Base-by-base conservation (phyloP, 331 rosid species). In the Rosa hybrid region DNA sequence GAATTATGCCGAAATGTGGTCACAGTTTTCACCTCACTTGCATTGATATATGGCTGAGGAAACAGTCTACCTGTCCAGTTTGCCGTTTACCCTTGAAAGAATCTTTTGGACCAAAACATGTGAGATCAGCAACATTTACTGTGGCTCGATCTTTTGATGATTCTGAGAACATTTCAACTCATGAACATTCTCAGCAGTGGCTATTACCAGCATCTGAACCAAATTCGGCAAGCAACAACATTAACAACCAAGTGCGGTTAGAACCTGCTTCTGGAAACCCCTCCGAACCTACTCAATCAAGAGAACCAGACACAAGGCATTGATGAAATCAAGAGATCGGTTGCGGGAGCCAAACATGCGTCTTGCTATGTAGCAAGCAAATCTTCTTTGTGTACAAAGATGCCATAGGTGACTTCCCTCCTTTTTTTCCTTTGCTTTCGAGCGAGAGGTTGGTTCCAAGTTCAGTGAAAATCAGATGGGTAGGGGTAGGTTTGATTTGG, bases 1-100 rank as follows among this genome's bases (percentile, higher is more conserved):
- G 99, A 62, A 92, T 92, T 77, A 92, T 95, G 91, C 99, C 99
- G 1, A 88, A 93, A 81, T 95, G 99, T 84, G 94, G 97, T 63
- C 99, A 95, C 87, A 89, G 76, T 60, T 95, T 92, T 80, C 99
- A 95, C 80, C 98, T 92, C 79, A 83, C 90, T 76, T 95, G 99
- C 88, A 95, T 95, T 77, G 98, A 95, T 77, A 81, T 80, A 18
- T 95, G 99, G 99, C 87, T 95, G 60, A 89, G 92, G 81, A 95
- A 90, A 78, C 97, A 93, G 77, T 85, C 98, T 5, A 92, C 99
- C 4, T 95, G 99, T 77, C 98, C 99, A 1, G 92, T 95, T 18
- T 95, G 99, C 84, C 97, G 99, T 68, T 75, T 95, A 39, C 89
- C 98, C 48, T 79, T 95, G 75, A 91, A 86, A 41, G 92, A 89